phyloP scores from a whole-genome alignment of 345 rosid genomes.

The Abelmoschus esculentus region DNA sequence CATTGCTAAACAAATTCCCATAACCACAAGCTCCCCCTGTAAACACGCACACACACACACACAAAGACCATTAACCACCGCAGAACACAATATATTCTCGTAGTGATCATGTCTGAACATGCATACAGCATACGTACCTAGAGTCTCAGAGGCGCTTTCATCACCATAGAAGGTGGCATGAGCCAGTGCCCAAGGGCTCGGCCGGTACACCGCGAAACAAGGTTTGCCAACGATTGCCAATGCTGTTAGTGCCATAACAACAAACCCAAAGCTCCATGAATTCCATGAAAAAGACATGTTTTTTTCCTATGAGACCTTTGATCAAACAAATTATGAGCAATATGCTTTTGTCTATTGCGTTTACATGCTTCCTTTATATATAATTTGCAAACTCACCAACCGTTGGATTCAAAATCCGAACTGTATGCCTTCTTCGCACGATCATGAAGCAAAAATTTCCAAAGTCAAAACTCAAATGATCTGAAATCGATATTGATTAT shows the following conservation, averaged over 20 bases:
- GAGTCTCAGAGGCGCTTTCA: conserved; percentile 50
- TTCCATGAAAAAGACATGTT: conserved; percentile 20
- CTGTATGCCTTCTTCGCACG: conserved; percentile 19
- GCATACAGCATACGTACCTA: conserved; percentile 32
- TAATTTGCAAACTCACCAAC: not conserved
- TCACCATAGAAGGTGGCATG: conserved; percentile 74
- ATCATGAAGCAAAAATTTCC: conserved; percentile 22
- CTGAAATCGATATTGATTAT: not conserved
- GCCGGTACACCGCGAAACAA: conserved; percentile 19
- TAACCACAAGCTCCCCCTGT: conserved; percentile 88
- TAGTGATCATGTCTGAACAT: not conserved
- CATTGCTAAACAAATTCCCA: conserved; percentile 56
- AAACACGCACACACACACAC: not conserved
- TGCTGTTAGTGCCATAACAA: conserved; percentile 14
- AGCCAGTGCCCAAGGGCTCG: conserved; percentile 49
- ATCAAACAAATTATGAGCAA: not conserved
- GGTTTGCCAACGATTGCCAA: conserved; percentile 19
- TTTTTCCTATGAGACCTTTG: not conserved
- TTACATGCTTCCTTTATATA: conserved; percentile 5
- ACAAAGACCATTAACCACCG: not conserved
- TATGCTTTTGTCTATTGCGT: not conserved
- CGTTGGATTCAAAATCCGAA: not conserved
- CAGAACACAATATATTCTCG: not conserved
- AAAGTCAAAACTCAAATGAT: conserved; percentile 5
- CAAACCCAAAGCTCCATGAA: conserved; percentile 36